Evolutionary conservation across 768 basidiomycete genomes (phyloP).

Genomic region (Panaeolus papilionaceus): DNA sequence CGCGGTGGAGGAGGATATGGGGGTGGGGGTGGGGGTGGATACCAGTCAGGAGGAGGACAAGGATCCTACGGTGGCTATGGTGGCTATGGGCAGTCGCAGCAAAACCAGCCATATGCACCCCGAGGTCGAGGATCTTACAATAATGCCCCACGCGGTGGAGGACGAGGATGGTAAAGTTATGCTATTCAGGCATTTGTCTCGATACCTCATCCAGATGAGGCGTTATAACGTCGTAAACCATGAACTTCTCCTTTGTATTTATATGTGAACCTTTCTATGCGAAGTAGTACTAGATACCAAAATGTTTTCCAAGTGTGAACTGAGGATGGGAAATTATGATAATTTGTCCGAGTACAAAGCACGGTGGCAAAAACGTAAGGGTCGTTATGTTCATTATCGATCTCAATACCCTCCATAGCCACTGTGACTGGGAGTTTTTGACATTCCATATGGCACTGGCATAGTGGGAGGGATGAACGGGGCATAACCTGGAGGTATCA

Average conservation of each 20-base stretch:
- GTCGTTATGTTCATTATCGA: neutral
- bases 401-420: slow-evolving; percentile 10
- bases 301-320: neutral
- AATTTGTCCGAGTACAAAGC: neutral
- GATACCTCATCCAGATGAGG: neutral
- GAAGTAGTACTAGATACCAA: neutral
- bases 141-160: slow-evolving; percentile 46
- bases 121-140: slow-evolving; percentile 53
- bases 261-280: slow-evolving; percentile 4
- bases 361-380: neutral
- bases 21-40: slow-evolving; percentile 29
- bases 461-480: slow-evolving; percentile 23
- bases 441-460: slow-evolving; percentile 29
- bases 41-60: slow-evolving; percentile 27
- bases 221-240: neutral
- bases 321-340: no score
- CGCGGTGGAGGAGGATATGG: slow-evolving; percentile 36
- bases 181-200: neutral
- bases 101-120: slow-evolving; percentile 1
- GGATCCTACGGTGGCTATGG: slow-evolving; percentile 39
- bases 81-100: slow-evolving; percentile 32
- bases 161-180: slow-evolving; percentile 48
- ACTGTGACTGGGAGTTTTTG: slow-evolving; percentile 10
- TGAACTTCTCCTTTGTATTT: slow-evolving; percentile 11
- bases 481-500: slow-evolving; percentile 32